Evolutionary conservation across 164 flowering plant genomes (phyloP), one percentile per base, ranked within the genome.

Genomic region (Berberis thunbergii): DNA sequence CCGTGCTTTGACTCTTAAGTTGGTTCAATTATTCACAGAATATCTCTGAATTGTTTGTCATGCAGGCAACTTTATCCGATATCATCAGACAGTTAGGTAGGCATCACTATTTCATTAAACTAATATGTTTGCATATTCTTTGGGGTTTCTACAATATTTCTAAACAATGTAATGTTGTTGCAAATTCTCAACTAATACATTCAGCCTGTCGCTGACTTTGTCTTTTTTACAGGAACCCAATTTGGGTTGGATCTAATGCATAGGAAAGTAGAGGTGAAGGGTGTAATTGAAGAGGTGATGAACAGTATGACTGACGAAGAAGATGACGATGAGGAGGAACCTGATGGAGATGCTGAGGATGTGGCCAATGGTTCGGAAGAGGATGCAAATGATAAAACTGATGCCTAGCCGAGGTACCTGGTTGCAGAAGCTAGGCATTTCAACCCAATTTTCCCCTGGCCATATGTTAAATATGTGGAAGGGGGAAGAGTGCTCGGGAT

Each of bases 41-140:
- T 41, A 26, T 42, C n/a, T 41, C 43, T 54, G 4, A n/a, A 4
- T 41, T 48, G 56, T 61, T 54, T 61, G 40, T 54, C 26, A 48
- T 78, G 82, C 86, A 89, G 97, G 97, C 90, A 54, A 89, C 97
- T 43, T 61, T 89, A 66, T 87, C 97, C 9, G 97, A 89, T 74
- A 89, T 89, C 60, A 78, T 87, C 63, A 77, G 81, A 71, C 87
- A 80, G 61, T 84, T 89, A 43, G 86, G 97, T 89, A 84, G 41
- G 80, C 13, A 60, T 40, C 11, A 12, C 54, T 26, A 38, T 1
- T 49, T 38, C 46, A 40, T 45, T 10, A 46, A 46, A 4, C 49
- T 46, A 46, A 8, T 46, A 46, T 4, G 49, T 46, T 46, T 4
- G 4, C 49, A 46, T 46, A 4, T 8, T 8, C 8, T 46, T 46